Evolutionary conservation across 305 asterid species (phyloP).

Genomic region (Fraxinus baroniana): DNA sequence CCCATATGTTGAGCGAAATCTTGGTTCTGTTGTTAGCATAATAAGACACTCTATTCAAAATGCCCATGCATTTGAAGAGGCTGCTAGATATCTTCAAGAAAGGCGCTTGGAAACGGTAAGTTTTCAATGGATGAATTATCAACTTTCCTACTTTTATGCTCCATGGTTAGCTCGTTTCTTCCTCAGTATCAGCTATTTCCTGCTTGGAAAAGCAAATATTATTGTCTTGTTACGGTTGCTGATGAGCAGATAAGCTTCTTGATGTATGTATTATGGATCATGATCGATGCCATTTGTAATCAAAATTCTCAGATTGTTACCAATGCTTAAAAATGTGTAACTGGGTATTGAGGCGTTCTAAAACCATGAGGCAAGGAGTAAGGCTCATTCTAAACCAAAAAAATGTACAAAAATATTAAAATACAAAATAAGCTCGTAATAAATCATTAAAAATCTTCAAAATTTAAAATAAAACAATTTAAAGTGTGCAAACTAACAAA

Average conservation of each 20-base stretch:
- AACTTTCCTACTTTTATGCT: slow-evolving; percentile 9
- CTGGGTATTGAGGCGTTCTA: background rate
- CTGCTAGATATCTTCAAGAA: slow-evolving; percentile 59
- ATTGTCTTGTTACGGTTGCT: background rate
- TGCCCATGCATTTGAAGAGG: slow-evolving; percentile 73
- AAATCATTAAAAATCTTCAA: background rate
- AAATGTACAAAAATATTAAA: background rate
- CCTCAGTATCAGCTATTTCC: slow-evolving; percentile 7
- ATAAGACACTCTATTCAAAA: slow-evolving; percentile 79
- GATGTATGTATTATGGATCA: background rate
- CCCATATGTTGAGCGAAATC: slow-evolving; percentile 81
- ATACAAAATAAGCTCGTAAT: background rate
- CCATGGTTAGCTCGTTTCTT: background rate
- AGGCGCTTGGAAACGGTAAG: slow-evolving; percentile 61
- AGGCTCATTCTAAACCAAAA: background rate
- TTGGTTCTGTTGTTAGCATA: slow-evolving; percentile 68
- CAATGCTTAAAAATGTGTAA: background rate
- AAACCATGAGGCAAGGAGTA: background rate
- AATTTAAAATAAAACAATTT: background rate
- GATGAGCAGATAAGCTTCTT: slow-evolving; percentile 4
- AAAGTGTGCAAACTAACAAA: background rate
- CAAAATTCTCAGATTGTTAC: background rate
- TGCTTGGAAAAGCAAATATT: background rate
- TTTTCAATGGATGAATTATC: slow-evolving; percentile 14
- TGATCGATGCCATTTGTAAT: background rate